Evolutionary conservation across 208 protist species (phyloP).

Genomic region (Trypanosoma vivax): DNA sequence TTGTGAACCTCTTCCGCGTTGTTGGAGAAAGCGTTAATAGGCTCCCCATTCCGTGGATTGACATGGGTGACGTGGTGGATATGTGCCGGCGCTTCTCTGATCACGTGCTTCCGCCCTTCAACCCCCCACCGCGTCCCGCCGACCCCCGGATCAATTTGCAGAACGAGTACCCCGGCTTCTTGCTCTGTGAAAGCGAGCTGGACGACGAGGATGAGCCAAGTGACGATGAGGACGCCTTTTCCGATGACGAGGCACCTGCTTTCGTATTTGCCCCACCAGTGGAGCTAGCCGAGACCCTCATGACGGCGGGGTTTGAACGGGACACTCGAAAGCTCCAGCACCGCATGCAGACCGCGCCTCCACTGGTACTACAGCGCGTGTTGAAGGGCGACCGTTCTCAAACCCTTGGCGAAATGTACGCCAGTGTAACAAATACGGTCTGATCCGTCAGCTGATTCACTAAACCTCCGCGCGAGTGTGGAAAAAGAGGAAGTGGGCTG

Average conservation of each 20-base stretch:
- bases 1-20: constrained; percentile 67
- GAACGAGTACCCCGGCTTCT: constrained; percentile 86
- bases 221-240: constrained; percentile 82
- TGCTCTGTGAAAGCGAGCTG: constrained; percentile 83
- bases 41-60: constrained; percentile 88
- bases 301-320: constrained; percentile 78
- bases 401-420: constrained; percentile 75
- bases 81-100: constrained; percentile 82
- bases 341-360: constrained; percentile 81
- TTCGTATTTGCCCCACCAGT: constrained; percentile 88
- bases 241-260: constrained; percentile 82
- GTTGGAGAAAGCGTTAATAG: constrained; percentile 79
- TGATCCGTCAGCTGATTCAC: too few species aligned
- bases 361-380: constrained; percentile 70
- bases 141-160: constrained; percentile 81
- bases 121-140: constrained; percentile 80
- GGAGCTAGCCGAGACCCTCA: constrained; percentile 73
- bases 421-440: constrained; percentile 16
- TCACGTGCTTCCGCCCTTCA: constrained; percentile 50
- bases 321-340: constrained; percentile 85
- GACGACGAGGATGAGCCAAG: constrained; percentile 83
- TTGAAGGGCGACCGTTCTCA: constrained; percentile 67
- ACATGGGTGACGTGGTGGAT: constrained; percentile 88
- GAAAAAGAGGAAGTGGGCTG: too few species aligned
- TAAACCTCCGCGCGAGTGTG: too few species aligned